These are phyloP conservation scores for Geotrichum klebahnii DNA, from an alignment of 1,139 yeast genomes.

Conservation along the genomic window DNA sequence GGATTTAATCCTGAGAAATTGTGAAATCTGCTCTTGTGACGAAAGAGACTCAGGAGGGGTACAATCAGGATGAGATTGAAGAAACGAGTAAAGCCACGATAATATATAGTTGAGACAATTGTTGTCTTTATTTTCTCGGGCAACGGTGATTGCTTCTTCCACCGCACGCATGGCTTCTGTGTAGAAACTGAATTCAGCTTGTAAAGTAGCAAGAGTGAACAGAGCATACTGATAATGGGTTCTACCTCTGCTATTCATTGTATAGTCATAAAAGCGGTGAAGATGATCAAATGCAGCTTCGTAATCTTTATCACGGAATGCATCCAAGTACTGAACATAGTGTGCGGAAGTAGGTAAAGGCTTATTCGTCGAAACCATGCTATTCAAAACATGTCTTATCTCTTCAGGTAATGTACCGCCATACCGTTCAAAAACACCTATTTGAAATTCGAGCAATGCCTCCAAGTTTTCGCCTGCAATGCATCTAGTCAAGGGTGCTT, in stretches of 20 bases:
- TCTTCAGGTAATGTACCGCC: slow-evolving; percentile 43
- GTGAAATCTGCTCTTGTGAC: slow-evolving; percentile 56
- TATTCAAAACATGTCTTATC: slow-evolving; percentile 45
- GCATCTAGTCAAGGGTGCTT: slow-evolving; percentile 3
- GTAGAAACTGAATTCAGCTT: slow-evolving; percentile 70
- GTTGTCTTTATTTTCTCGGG: slow-evolving; percentile 78
- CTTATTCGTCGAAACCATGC: slow-evolving; percentile 52
- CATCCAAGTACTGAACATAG: slow-evolving; percentile 61
- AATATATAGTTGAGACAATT: slow-evolving; percentile 70
- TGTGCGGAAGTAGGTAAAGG: slow-evolving; percentile 60
- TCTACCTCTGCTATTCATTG: slow-evolving; percentile 65
- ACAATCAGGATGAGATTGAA: slow-evolving; percentile 59
- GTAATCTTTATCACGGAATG: slow-evolving; percentile 59
- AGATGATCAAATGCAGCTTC: slow-evolving; percentile 68
- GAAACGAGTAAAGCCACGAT: slow-evolving; percentile 72
- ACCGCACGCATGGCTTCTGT: slow-evolving; percentile 74
- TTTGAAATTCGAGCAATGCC: slow-evolving; percentile 53
- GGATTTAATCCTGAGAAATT: slow-evolving; percentile 57
- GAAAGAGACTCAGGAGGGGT: slow-evolving; percentile 31
- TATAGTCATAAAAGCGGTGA: slow-evolving; percentile 82
- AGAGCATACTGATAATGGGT: slow-evolving; percentile 78
- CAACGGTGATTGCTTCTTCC: slow-evolving; percentile 83
- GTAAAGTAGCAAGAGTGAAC: slow-evolving; percentile 70
- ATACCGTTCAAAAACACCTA: slow-evolving; percentile 50
- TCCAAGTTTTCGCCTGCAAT: slow-evolving; percentile 54